Base-by-base conservation (phyloP, 345 rosid species). In the Populus deltoides region DNA sequence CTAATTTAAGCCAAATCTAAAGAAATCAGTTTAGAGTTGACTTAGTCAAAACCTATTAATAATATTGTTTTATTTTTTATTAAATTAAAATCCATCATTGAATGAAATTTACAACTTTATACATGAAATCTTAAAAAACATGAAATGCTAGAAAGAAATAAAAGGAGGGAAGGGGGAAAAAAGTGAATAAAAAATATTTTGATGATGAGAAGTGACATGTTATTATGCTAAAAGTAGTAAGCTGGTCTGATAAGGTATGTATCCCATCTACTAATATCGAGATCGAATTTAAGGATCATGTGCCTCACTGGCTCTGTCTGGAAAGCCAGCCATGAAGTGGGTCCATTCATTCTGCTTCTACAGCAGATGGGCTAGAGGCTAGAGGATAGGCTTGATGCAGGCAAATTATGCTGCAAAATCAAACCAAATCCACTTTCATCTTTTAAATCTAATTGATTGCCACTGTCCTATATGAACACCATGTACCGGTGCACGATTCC, bases 301-400 rank as follows among this genome's bases (percentile, higher is more conserved):
- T 79, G 77, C 76, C 57, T 43, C 13, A 15, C 20, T 65, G 72
- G 31, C 43, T 4, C 33, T 39, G 74, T 74, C 74, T 15, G 65
- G 61, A 53, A 27, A 55, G 67, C 73, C 62, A 16, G 47, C 66
- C 12, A 39, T 39, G 47, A 73, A 29, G 36, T 62, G 72, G 68
- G 18, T 29, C 67, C 71, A 62, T 31, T 57, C n/a, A 4, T 33
- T 33, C 36, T 31, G 38, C 49, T 33, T 36, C 22, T 24, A 43
- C 39, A 20, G 38, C 1, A 74, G 70, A 74, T 27, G 41, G 25
- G 7, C 61, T 33, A 43, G 41, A 38, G 41, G 8, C 41, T 38
- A 39, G 41, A 6, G 8, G 7, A 7, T 39, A 8, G 1, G 1
- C 10, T 6, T 8, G 41, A 39, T 6, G 41, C 41, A 39, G 51